Evolutionary conservation across 1,139 yeast genomes (phyloP), one percentile per base, ranked within the genome.

Genomic region (Yamadazyma aaseri): DNA sequence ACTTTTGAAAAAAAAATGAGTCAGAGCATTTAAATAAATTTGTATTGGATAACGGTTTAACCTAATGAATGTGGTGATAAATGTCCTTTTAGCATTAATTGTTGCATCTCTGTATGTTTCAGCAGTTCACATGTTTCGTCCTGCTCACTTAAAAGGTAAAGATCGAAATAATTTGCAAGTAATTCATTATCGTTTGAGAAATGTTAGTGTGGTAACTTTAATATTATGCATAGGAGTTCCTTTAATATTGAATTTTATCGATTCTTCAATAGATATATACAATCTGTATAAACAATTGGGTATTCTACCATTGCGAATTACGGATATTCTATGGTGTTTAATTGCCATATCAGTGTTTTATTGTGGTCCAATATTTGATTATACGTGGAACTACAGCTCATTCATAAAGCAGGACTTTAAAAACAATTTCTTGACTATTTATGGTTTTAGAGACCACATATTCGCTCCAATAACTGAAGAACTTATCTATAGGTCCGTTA

Each of bases 391-490:
- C n/a, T 11, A n/a, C 7, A 11, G 12, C 9, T 9, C 7, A 6
- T 24, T 15, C 12, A 6, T 17, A 6, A 12, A 5, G 5, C 16
- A 43, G 25, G 49, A 61, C 51, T 28, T 45, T 47, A 12, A 20
- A 17, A 44, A 41, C 3, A 58, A 59, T 32, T 49, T 73, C 20
- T 22, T 38, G 11, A 63, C 66, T 16, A 50, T 78, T 2, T 62
- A 66, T 44, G 85, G 86, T 2, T 34, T 81, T 28, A 63, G 96
- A 40, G 83, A 86, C 53, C 74, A 76, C 40, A 38, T 86, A 0
- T 70, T 86, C 42, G 97, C 95, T 0, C 98, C 98, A 1, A 37
- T 86, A 1, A 82, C 96, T 0, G 99, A 92, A 55, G 99, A 92
- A 53, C 47, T 89, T 21, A 76, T 87, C 6, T 92, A 83, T 55